Base-by-base conservation (phyloP, 768 basidiomycete species). In the Phanerochaete carnosa region DNA sequence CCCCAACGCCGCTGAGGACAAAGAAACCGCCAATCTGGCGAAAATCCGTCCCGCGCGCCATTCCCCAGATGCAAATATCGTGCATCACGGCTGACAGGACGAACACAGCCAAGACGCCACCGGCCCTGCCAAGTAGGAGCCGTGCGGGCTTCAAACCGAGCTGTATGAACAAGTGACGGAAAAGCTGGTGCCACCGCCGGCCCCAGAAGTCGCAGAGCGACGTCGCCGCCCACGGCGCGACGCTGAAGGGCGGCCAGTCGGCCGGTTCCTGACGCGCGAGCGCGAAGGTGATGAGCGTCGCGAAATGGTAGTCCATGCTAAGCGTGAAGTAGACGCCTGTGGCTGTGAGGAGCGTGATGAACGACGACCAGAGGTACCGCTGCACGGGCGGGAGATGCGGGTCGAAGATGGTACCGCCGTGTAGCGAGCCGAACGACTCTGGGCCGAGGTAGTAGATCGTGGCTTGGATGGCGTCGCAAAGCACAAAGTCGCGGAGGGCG, bases 71-170 rank as follows among this genome's bases (percentile, higher is more conserved):
- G 13, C 82, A 85, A 16, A 81, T 35, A 62, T 83, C 78, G 58
- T 92, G 89, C 3, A 89, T 66, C 7, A 83, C n/a, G 3, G 79
- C 86, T 0, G 89, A 90, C 7, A 82, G 60, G 2, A 80, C 51
- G 68, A 90, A 90, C 3, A 80, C 81, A 7, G 86, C 87, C 2
- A 90, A 58, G 8, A 88, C 72, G 3, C 68, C 71, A 4, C 83
- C 85, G 2, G 67, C 58, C 22, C 79, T 78, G 25, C 88, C 86
- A 28, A 83, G 65, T 4, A 83, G 62, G 55, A 65, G 66, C 28
- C 68, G 68, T 28, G 83, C 54, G 0, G 73, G 74, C 13, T 57
- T 58, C 2, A 67, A 68, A 13, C 77, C 79, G 6, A 74, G 28
- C 13, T 66, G 33, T 47, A 76, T 49, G 60, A 77, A 77, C 2